Base-by-base conservation (phyloP, 2,329 filamentous ascomycete species). In the Clarireedia hainanense region DNA sequence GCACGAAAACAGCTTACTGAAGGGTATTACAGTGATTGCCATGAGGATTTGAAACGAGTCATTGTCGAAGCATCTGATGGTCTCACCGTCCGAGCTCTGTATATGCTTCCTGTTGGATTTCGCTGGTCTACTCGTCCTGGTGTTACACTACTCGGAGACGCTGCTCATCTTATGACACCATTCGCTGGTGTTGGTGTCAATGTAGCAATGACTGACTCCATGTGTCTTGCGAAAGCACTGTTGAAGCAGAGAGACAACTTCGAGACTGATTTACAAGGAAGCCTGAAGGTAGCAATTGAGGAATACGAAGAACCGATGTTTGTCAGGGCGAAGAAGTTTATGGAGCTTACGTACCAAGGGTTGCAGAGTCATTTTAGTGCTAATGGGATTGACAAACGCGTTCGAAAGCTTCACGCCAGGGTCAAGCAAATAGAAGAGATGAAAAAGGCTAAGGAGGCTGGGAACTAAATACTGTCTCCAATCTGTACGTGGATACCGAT, bases 111-210 rank as follows among this genome's bases (percentile, higher is more conserved):
- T 65, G 47, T 62, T 24, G 63, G 63, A 4, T 57, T 63, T 17
- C 57, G 36, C 26, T 65, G 64, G 62, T 52, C 56, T 20, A 58
- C 65, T n/a, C 62, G 65, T 6, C 55, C 67, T 4, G 75, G 75
- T 2, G 66, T 76, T 14, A 76, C 77, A 2, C 65, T 80, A 23
- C 61, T 79, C 9, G 77, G 77, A 2, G 75, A 79, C 61, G 73
- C 76, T 4, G 76, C 76, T 6, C 75, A 79, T 64, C 56, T 78
- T 3, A 75, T 76, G 72, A 73, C 73, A 1, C 73, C 74, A 0
- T 75, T 74, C 58, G 72, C 72, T 0, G 76, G 77, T 2, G 75
- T 75, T 26, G 76, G 76, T 1, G 76, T 78, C 14, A 78, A 79
- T 61, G 61, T 72, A 2, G 74, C 72, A 2, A 73, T 79, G 72